Evolutionary conservation across 495 filamentous ascomycete genomes (phyloP).

Genomic region (Penicillium goetzii): DNA sequence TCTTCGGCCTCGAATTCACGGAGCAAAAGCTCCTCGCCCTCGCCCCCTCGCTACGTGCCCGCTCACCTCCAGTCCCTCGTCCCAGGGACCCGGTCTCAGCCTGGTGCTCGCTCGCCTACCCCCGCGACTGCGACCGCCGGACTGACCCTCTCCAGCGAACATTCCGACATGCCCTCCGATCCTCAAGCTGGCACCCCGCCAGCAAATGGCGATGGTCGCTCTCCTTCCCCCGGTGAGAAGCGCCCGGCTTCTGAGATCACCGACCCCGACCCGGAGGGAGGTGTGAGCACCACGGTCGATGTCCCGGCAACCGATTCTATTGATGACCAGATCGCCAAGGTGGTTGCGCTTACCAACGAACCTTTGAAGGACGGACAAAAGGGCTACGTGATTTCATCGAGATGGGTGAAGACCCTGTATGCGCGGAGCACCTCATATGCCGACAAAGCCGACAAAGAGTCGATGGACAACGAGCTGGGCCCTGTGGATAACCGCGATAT

Average conservation of each 20-base stretch:
- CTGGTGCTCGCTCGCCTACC: slow-evolving; percentile 51
- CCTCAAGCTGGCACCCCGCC: slow-evolving; percentile 33
- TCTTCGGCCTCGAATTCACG: slow-evolving; percentile 39
- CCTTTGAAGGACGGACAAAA: slow-evolving; percentile 68
- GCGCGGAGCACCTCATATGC: slow-evolving; percentile 63
- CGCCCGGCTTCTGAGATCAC: slow-evolving; percentile 56
- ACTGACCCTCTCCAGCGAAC: slow-evolving; percentile 67
- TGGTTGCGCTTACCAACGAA: slow-evolving; percentile 57
- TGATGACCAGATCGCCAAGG: slow-evolving; percentile 76
- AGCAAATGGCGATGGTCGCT: slow-evolving; percentile 37
- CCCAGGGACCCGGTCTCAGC: slow-evolving; percentile 41
- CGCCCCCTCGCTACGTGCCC: slow-evolving; percentile 58
- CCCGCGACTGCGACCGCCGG: slow-evolving; percentile 71
- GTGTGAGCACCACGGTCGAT: slow-evolving; percentile 24
- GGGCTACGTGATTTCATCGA: slow-evolving; percentile 75
- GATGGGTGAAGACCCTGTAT: slow-evolving; percentile 78
- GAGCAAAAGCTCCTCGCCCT: slow-evolving; percentile 40
- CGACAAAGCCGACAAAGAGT: slow-evolving; percentile 60
- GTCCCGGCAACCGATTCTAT: slow-evolving; percentile 54
- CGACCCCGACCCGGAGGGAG: slow-evolving; percentile 36
- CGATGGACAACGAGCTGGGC: slow-evolving; percentile 67
- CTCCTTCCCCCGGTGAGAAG: slow-evolving; percentile 57
- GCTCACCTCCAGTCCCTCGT: slow-evolving; percentile 66
- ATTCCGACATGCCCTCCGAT: slow-evolving; percentile 55
- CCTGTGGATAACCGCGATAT: slow-evolving; percentile 85